phyloP scores from a whole-genome alignment of 1,284 basidiomycete species.

The Rhodotorula sp. region DNA sequence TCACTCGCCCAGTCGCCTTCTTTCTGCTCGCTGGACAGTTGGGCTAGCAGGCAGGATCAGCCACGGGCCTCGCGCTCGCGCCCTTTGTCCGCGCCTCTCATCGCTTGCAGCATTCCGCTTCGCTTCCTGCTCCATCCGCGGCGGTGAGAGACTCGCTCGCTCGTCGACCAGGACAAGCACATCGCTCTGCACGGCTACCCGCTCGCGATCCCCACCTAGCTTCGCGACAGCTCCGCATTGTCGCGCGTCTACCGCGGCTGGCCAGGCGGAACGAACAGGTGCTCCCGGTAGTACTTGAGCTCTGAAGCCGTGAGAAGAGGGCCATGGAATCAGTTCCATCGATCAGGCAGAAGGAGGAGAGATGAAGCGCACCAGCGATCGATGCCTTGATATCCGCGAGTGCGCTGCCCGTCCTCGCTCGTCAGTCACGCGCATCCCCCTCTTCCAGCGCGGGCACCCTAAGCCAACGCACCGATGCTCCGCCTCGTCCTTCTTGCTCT shows the following conservation, averaged over 20 bases:
- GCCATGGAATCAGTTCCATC: too few relatives aligned
- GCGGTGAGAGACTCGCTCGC: too few relatives aligned
- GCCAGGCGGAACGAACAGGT: slow-evolving; percentile 24
- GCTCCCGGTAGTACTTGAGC: slow-evolving; percentile 32
- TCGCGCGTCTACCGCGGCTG: neutral
- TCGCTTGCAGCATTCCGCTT: too few relatives aligned
- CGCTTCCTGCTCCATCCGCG: too few relatives aligned
- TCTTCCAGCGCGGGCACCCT: neutral
- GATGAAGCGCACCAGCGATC: slow-evolving; percentile 16
- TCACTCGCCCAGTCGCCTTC: too few relatives aligned
- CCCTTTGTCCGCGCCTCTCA: neutral
- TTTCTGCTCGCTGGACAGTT: too few relatives aligned
- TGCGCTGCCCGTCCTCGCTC: neutral
- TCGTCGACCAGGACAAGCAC: neutral
- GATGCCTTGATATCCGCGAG: slow-evolving; percentile 32
- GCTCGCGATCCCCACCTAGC: neutral
- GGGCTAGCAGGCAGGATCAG: too few relatives aligned
- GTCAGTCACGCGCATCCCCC: too few relatives aligned
- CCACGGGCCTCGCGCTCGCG: neutral
- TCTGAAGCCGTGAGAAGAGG: too few relatives aligned
- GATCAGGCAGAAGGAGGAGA: neutral
- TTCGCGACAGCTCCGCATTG: neutral
- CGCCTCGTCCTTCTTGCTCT: slow-evolving; percentile 28
- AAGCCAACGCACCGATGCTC: slow-evolving; percentile 29
- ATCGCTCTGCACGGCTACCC: neutral